Conservation (phyloP, 1,284 basidiomycete species). For the Thecaphora thlaspeos region DNA sequence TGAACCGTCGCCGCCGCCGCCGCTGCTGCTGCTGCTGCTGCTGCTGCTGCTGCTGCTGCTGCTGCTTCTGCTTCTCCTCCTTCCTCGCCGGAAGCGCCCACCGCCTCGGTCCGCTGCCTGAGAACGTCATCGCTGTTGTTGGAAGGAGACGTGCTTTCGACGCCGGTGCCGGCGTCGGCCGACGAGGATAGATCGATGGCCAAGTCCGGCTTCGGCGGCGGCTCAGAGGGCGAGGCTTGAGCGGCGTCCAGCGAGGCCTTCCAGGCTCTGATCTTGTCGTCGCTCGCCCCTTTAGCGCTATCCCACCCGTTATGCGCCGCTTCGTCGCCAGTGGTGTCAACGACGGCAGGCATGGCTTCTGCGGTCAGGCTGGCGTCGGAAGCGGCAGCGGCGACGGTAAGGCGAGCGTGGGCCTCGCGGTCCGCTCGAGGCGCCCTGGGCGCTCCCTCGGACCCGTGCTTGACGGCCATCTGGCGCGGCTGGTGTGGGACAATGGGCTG, state of each 20-base stretch:
- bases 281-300: neutral
- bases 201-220: neutral
- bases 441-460: neutral
- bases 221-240: neutral
- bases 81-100: too few species aligned
- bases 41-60: neutral
- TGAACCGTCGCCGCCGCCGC: neutral
- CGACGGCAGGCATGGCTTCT: too few species aligned
- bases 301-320: neutral
- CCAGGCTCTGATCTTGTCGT: neutral
- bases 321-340: too few species aligned
- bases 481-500: neutral
- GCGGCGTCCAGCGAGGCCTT: neutral
- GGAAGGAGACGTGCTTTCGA: neutral
- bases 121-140: too few species aligned
- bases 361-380: too few species aligned
- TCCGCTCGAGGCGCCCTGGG: neutral
- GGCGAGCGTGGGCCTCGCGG: neutral
- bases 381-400: neutral
- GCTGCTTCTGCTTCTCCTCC: too few species aligned
- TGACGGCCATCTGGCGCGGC: neutral
- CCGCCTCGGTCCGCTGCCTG: too few species aligned
- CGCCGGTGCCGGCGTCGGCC: neutral
- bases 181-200: neutral
- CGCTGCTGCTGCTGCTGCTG: neutral